Evolutionary conservation across 2,329 filamentous ascomycete species (phyloP), one percentile per base, ranked within the genome.

Genomic region (Fusarium coffeatum): DNA sequence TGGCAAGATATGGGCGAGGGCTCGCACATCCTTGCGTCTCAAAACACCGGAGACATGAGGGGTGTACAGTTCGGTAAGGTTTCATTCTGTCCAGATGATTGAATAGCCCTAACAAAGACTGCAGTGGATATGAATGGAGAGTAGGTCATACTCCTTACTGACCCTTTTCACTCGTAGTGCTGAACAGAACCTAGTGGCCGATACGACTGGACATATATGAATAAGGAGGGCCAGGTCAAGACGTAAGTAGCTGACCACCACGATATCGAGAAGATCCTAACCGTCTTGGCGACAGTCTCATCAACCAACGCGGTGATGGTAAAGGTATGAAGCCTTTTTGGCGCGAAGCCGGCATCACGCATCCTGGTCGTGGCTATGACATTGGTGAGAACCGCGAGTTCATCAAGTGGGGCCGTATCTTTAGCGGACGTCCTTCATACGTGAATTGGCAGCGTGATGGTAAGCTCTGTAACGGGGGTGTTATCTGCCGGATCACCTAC

Each of bases 311-410:
- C 6, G 53, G 53, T 3, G 53, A 55, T 18, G 53, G 53, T 5
- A 37, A 55, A 11, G 53, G 53, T 18, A 55, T 55, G 53, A 55
- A 25, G 13, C 53, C 53, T 4, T 55, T 6, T 18, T 55, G 53
- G 53, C 23, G 53, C 12, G 18, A 27, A 4, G 53, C 53, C 13
- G 41, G 42, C 6, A 34, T 55, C 2, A 55, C 53, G 2, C 53
- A 55, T 27, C 22, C 53, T 18, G 53, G 53, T 6, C 53, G 53
- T 13, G 30, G 30, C 28, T 55, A 46, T 9, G 12, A 34, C 6
- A 55, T 55, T 13, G 53, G 53, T 9, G 53, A 55, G 16, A 12
- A 55, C 42, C 42, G 53, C 12, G 42, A 55, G 42, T 55, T 55
- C 18, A 55, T 55, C 42, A 55, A 40, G 20, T 55, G 53, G 53